A percentile compares a stretch with the other conserved stretches of the same genome.
These are phyloP conservation scores for Aspergillus hancockii DNA, from an alignment of 495 filamentous ascomycete species.

Conservation along the genomic window DNA sequence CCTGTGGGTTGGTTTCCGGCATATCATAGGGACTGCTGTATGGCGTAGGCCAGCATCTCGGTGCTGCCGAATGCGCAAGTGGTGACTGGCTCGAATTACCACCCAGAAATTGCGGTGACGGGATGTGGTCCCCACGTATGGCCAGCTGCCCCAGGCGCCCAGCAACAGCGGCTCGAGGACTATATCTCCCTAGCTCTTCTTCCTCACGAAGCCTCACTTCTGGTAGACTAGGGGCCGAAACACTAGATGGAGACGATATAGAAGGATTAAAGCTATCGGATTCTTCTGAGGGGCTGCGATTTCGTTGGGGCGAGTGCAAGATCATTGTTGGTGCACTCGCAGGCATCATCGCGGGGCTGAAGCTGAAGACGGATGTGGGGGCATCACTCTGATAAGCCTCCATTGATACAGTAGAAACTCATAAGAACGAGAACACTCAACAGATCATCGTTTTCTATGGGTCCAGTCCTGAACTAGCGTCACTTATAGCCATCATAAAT, in stretches of 20 bases:
- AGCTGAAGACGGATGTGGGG: slow-evolving; percentile 22
- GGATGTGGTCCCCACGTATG: slow-evolving; percentile 47
- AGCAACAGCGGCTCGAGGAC: slow-evolving; percentile 65
- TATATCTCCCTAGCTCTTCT: slow-evolving; percentile 43
- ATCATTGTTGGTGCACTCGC: slow-evolving; percentile 22
- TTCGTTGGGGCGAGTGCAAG: slow-evolving; percentile 44
- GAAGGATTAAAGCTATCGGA: slow-evolving; percentile 36
- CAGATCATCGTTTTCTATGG: background rate
- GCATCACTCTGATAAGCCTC: slow-evolving; percentile 22
- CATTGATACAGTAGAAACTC: background rate
- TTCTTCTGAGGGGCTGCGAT: slow-evolving; percentile 39
- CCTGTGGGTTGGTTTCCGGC: slow-evolving; percentile 20
- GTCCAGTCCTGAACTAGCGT: background rate
- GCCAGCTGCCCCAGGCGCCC: slow-evolving; percentile 63
- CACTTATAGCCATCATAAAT: slow-evolving; percentile 16
- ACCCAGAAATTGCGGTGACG: slow-evolving; percentile 28
- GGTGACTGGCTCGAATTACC: slow-evolving; percentile 15
- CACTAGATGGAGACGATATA: slow-evolving; percentile 37
- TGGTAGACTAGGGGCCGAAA: slow-evolving; percentile 36
- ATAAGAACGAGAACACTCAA: background rate
- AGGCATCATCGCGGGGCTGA: slow-evolving; percentile 39
- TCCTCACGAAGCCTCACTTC: slow-evolving; percentile 37
- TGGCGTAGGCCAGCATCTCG: slow-evolving; percentile 13
- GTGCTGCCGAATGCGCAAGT: slow-evolving; percentile 14
- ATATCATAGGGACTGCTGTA: slow-evolving; percentile 17